Percentiles rank a stretch among this genome's conserved stretches.
phyloP scores from a whole-genome alignment of 2,329 filamentous ascomycete species.

The Fusarium papillatum region DNA sequence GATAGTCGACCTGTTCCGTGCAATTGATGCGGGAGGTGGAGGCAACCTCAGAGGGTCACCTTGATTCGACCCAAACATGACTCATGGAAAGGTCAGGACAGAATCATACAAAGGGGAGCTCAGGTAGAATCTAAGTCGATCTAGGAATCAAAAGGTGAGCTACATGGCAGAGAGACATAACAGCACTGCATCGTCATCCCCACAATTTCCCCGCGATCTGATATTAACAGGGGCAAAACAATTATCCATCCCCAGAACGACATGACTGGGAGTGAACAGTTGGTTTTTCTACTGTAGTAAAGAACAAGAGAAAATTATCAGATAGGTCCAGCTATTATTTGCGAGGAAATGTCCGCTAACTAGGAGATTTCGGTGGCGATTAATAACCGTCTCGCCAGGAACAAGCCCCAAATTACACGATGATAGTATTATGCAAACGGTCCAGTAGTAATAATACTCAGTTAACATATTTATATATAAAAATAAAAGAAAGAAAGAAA shows the following conservation, averaged over 20 bases:
- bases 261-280: neutral
- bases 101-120: neutral
- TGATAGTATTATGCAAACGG: too few species aligned
- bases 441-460: too few species aligned
- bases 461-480: too few species aligned
- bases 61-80: neutral
- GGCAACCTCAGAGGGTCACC: neutral
- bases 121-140: neutral
- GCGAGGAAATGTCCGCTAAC: too few species aligned
- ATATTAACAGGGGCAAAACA: neutral
- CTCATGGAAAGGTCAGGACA: neutral
- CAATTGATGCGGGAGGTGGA: neutral
- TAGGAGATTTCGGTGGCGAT: too few species aligned
- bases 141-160: neutral
- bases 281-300: neutral
- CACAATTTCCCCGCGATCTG: neutral
- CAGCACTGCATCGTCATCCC: neutral
- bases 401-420: too few species aligned
- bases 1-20: neutral
- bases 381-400: too few species aligned
- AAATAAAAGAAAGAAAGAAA: too few species aligned
- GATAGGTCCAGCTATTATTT: too few species aligned
- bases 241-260: neutral
- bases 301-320: too few species aligned
- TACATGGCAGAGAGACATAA: neutral